phyloP scores from a whole-genome alignment of 352 stramenopile species.

The Pythium pyrilobum region DNA sequence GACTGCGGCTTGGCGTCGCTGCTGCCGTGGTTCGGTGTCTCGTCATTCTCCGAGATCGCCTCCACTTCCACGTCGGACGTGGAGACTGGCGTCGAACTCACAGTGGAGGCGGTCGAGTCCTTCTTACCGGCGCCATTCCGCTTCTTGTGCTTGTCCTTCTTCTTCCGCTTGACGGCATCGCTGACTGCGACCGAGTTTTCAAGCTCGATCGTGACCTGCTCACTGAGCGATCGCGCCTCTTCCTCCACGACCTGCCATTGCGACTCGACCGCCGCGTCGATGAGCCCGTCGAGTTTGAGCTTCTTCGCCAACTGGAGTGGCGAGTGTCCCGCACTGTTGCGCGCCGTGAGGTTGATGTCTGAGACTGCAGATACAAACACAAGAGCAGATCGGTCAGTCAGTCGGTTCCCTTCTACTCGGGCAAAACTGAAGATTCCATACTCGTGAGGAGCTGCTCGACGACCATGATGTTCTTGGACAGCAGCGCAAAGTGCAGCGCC shows the following conservation, averaged over 20 bases:
- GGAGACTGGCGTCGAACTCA: too few relatives aligned
- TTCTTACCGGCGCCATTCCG: slow-evolving; percentile 27
- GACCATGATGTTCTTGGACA: slow-evolving; percentile 47
- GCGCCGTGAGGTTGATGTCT: slow-evolving; percentile 19
- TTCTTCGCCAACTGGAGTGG: slow-evolving; percentile 30
- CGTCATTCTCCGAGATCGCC: too few relatives aligned
- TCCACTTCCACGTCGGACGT: too few relatives aligned
- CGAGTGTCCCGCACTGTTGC: slow-evolving; percentile 29
- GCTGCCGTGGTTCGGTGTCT: too few relatives aligned
- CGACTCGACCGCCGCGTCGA: slow-evolving; percentile 17
- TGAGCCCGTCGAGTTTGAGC: slow-evolving; percentile 4
- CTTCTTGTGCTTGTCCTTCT: slow-evolving; percentile 35
- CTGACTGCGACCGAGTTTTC: slow-evolving; percentile 2
- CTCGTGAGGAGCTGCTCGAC: slow-evolving; percentile 30
- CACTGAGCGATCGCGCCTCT: slow-evolving; percentile 11
- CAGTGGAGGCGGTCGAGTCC: too few relatives aligned
- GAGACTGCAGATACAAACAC: slow-evolving; percentile 2
- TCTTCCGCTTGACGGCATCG: slow-evolving; percentile 19
- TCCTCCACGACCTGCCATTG: slow-evolving; percentile 19
- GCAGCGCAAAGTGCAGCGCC: slow-evolving; percentile 68
- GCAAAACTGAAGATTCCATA: slow-evolving; percentile 8
- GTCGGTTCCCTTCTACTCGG: not conserved
- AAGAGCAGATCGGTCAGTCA: not conserved
- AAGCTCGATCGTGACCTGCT: slow-evolving; percentile 14
- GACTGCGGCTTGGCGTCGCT: not conserved